Percentiles rank a stretch among this genome's conserved stretches.
Conservation (phyloP, 129 eudicot genomes). For the Escallonia herrerae region DNA sequence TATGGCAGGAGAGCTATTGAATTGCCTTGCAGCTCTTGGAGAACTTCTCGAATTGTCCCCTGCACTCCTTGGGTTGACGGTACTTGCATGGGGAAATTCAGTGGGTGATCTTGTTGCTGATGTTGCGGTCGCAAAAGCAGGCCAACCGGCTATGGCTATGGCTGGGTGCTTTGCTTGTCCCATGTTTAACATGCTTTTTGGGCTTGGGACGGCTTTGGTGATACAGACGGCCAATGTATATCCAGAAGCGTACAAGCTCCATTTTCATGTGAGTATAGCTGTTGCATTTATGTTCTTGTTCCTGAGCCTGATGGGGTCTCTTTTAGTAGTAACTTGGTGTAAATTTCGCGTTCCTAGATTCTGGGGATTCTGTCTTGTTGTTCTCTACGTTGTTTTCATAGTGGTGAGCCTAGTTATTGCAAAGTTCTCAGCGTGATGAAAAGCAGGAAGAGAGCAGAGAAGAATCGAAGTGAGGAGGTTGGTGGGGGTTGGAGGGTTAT, state of each 20-base stretch:
- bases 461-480: neutral
- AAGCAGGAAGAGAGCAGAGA: neutral
- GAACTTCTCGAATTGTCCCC: slow-evolving; percentile 64
- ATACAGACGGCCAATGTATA: slow-evolving; percentile 69
- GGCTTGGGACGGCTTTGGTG: slow-evolving; percentile 92
- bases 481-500: neutral
- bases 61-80: slow-evolving; percentile 79
- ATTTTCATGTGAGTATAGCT: slow-evolving; percentile 76
- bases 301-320: slow-evolving; percentile 86
- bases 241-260: slow-evolving; percentile 81
- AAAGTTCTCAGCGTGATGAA: slow-evolving; percentile 43
- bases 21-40: slow-evolving; percentile 86
- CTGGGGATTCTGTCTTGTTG: slow-evolving; percentile 98
- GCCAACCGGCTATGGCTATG: slow-evolving; percentile 99
- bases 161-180: slow-evolving; percentile 99
- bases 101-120: slow-evolving; percentile 98
- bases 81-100: slow-evolving; percentile 97
- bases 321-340: slow-evolving; percentile 83
- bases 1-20: slow-evolving; percentile 83
- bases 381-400: slow-evolving; percentile 63
- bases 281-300: slow-evolving; percentile 86
- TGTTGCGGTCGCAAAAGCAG: slow-evolving; percentile 93
- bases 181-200: slow-evolving; percentile 97
- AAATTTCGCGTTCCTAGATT: slow-evolving; percentile 85
- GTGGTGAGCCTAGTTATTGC: slow-evolving; percentile 69